Base-by-base conservation (phyloP, 257 asterid genomes). In the Osmanthus fragrans region DNA sequence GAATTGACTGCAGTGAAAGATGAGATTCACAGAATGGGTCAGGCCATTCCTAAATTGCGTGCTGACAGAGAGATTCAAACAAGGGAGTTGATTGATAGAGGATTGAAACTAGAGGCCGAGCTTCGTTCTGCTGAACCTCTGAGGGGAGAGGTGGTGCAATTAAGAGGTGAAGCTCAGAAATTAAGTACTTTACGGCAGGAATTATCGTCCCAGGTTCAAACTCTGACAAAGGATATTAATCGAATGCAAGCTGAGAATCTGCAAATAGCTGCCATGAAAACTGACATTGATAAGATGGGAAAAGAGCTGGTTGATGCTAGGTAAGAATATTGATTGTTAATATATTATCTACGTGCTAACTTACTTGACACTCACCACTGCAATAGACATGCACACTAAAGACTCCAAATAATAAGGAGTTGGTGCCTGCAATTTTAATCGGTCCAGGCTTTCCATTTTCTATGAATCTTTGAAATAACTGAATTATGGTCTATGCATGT, bases 71-170 rank as follows among this genome's bases (percentile, higher is more conserved):
- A 92, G 81, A 96, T 89, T 25, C 96, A 88, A 39, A 85, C 82
- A 72, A 87, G 96, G 87, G 99, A 89, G 82, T 82, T 93, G 85
- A 76, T 93, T 25, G 97, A 92, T 21, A 87, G 91, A 77, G 93
- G 90, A 60, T 27, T 87, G 84, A 96, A 89, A 84, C 86, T 95
- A 18, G 98, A 95, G 86, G 90, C 92, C 70, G 98, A 95, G 80
- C 90, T 90, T 72, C 92, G 85, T 23, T 70, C 94, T 4, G 75
- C 77, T 16, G 96, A 93, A 76, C 91, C 94, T 77, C 76, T 93
- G 66, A 88, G 92, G 82, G 88, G 69, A 11, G 97, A 95, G 63
- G 85, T 92, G 21, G 87, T 66, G 47, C 91, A 88, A 15, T 80
- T 93, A 82, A 88, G 91, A 81, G 84, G 88, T 36, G 97, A 95